Evolutionary conservation across 805 yeast genomes (phyloP).

Genomic region (Ogataea paraovalis): DNA sequence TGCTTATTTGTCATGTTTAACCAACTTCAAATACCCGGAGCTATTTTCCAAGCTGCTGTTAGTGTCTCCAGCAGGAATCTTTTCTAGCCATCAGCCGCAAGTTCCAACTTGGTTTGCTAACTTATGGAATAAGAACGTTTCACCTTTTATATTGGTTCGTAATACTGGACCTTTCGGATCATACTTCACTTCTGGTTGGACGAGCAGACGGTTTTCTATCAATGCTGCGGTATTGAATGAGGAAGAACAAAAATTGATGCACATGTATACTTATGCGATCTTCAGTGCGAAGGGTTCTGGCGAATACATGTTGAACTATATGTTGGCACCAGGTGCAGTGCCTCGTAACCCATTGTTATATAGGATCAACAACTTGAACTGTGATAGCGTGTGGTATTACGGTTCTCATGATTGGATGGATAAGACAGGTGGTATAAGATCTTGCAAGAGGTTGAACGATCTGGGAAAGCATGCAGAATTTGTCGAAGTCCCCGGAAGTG

Average conservation of each 20-base stretch:
- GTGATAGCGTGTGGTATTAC: slow-evolving; percentile 77
- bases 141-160: slow-evolving; percentile 82
- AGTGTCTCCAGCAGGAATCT: slow-evolving; percentile 88
- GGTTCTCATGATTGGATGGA: slow-evolving; percentile 76
- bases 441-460: slow-evolving; percentile 35
- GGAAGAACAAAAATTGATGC: slow-evolving; percentile 51
- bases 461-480: slow-evolving; percentile 20
- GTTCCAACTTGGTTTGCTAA: slow-evolving; percentile 76
- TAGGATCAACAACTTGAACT: slow-evolving; percentile 47
- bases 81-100: slow-evolving; percentile 40
- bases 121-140: slow-evolving; percentile 73
- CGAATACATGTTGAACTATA: slow-evolving; percentile 81
- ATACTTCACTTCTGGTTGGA: slow-evolving; percentile 84
- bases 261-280: slow-evolving; percentile 75
- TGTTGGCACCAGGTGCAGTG: slow-evolving; percentile 86
- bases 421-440: slow-evolving; percentile 40
- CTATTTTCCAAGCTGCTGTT: slow-evolving; percentile 66
- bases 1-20: slow-evolving; percentile 71
- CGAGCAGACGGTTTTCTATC: slow-evolving; percentile 70
- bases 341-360: slow-evolving; percentile 71
- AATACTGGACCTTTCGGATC: slow-evolving; percentile 81
- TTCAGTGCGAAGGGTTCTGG: slow-evolving; percentile 90
- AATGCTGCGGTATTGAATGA: slow-evolving; percentile 31
- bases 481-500: slow-evolving; percentile 47
- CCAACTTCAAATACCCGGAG: slow-evolving; percentile 57